Conservation (phyloP, 1,284 basidiomycete genomes). For the Puccinia hordei region DNA sequence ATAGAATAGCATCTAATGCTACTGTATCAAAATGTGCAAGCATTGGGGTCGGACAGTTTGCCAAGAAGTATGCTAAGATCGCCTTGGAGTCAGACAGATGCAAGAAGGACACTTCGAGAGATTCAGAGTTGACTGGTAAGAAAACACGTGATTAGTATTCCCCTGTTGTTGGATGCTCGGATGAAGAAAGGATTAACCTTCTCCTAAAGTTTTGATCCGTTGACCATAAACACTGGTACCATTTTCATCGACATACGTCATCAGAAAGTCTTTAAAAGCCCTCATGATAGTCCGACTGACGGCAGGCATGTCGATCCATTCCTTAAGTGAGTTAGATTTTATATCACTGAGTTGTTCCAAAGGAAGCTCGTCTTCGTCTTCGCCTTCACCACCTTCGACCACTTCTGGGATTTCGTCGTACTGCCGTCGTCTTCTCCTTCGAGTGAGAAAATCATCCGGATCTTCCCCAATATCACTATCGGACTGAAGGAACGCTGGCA, state of each 20-base stretch:
- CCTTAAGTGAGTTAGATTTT: constrained; percentile 92
- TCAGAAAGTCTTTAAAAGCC: constrained; percentile 92
- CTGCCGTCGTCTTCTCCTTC: constrained; percentile 59
- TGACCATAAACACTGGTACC: constrained; percentile 92
- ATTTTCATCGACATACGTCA: constrained; percentile 90
- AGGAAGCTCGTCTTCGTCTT: constrained; percentile 69
- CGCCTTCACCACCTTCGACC: constrained; percentile 60
- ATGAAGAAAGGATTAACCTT: constrained; percentile 66
- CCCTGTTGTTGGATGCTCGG: neutral
- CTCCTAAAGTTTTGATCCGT: constrained; percentile 87
- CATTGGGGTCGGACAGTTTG: constrained; percentile 90
- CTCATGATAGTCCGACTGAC: constrained; percentile 86
- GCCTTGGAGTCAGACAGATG: constrained; percentile 88
- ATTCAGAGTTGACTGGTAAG: constrained; percentile 83
- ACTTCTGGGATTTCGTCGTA: constrained; percentile 60
- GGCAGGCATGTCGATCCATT: constrained; percentile 92
- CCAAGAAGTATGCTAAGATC: constrained; percentile 94
- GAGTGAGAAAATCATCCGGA: constrained; percentile 57
- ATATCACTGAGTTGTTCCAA: constrained; percentile 95
- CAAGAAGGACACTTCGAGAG: constrained; percentile 91
- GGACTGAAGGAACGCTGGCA: constrained; percentile 80
- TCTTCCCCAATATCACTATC: constrained; percentile 63
- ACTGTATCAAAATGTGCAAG: constrained; percentile 93
- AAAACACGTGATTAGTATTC: neutral
- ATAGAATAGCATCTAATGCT: constrained; percentile 86